These are phyloP conservation scores for Lepidopterella palustris DNA, from an alignment of 495 filamentous ascomycete genomes.

Conservation along the genomic window DNA sequence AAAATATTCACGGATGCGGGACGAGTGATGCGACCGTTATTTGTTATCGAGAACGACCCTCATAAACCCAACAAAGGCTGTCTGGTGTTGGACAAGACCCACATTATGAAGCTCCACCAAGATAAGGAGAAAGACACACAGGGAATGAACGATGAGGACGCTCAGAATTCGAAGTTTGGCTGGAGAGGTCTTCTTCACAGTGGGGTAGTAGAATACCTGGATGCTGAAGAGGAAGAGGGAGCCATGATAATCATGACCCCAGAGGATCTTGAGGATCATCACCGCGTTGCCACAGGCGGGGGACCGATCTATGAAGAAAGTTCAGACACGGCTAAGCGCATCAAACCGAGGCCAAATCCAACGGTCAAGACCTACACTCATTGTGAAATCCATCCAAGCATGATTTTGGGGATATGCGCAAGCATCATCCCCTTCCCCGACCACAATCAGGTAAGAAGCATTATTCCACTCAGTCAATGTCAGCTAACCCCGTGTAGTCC, in stretches of 20 bases:
- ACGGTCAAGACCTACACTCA: constrained; percentile 88
- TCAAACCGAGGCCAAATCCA: constrained; percentile 76
- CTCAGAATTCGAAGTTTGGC: constrained; percentile 47
- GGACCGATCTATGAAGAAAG: constrained; percentile 58
- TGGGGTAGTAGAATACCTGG: constrained; percentile 88
- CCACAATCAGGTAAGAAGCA: too few species aligned
- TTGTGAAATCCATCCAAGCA: constrained; percentile 98
- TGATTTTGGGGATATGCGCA: constrained; percentile 96
- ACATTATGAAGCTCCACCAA: constrained; percentile 61
- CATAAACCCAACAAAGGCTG: constrained; percentile 64
- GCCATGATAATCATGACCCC: constrained; percentile 99
- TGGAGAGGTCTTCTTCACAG: constrained; percentile 77
- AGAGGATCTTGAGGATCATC: constrained; percentile 71
- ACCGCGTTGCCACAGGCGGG: constrained; percentile 57
- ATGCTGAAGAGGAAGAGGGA: constrained; percentile 96
- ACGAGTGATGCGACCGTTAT: constrained; percentile 85
- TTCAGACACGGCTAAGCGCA: constrained; percentile 64
- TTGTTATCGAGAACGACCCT: constrained; percentile 75
- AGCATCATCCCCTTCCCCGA: constrained; percentile 99
- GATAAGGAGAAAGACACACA: constrained; percentile 51
- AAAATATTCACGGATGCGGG: constrained; percentile 98
- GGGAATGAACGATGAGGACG: constrained; percentile 26
- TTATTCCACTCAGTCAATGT: too few species aligned
- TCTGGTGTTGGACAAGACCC: constrained; percentile 74
- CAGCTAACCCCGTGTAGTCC: too few species aligned